A percentile compares a stretch with the other conserved stretches of the same genome.
phyloP scores from a whole-genome alignment of 2,329 filamentous ascomycete genomes.

The Neopestalotiopsis sp. region DNA sequence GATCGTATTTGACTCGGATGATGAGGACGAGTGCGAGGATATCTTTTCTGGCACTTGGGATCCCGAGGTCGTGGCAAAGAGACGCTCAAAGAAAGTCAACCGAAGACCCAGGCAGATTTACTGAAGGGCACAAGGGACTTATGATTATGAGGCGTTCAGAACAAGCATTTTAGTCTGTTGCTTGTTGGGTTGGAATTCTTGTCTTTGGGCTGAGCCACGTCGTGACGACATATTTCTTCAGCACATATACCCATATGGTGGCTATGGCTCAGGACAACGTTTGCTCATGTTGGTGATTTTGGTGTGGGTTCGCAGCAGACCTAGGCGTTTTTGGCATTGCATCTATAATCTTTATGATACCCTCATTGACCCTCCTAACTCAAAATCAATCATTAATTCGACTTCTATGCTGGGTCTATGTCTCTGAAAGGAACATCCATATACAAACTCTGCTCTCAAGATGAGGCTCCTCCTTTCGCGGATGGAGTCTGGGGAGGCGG shows the following conservation, averaged over 20 bases:
- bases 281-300: not conserved
- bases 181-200: not conserved
- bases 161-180: not conserved
- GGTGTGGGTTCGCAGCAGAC: not conserved
- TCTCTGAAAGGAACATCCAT: not conserved
- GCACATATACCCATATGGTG: not conserved
- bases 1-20: constrained; percentile 65
- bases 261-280: not conserved
- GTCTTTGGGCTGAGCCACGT: not conserved
- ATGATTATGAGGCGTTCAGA: not conserved
- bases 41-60: constrained; percentile 69
- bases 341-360: constrained; percentile 9
- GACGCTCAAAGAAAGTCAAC: constrained; percentile 45
- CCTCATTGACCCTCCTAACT: not conserved
- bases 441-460: constrained; percentile 4
- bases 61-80: constrained; percentile 52
- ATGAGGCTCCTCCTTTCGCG: not conserved
- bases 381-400: not conserved
- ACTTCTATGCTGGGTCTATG: not conserved
- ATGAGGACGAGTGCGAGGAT: constrained; percentile 71
- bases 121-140: not conserved
- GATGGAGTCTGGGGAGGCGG: constrained; percentile 17
- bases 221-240: not conserved
- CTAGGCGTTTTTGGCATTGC: not conserved
- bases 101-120: not conserved